Base-by-base conservation (phyloP, 805 yeast species). In the Komagataella populi region DNA sequence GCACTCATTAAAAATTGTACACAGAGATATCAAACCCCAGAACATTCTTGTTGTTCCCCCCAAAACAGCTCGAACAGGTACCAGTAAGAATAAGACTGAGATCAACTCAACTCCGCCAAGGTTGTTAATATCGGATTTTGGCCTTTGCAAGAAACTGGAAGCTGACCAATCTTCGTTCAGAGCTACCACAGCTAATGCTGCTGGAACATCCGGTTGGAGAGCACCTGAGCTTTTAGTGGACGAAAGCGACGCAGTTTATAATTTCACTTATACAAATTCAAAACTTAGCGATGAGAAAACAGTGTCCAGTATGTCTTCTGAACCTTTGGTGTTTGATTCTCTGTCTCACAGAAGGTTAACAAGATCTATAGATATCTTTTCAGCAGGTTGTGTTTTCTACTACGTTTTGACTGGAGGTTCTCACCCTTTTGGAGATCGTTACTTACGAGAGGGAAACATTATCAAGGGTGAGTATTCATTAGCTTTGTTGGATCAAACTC, bases 191-290 rank as follows among this genome's bases (percentile, higher is more conserved):
- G 89, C 87, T 39, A 83, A 88, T 59, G 95, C 95, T 17, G 96
- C 97, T 0, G 99, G 99, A 1, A 93, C 99, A 0, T 79, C 93
- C 3, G 99, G 99, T 3, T 93, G 99, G 99, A 77, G 97, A 58
- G 98, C 99, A 0, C 99, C 99, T 0, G 99, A 93, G 60, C 65
- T 87, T 39, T 66, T 87, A 44, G 63, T 76, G 22, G 77, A 73
- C 46, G 72, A 64, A 20, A 50, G 57, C 8, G 64, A 68, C 24
- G 51, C 58, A 3, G 67, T 47, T 24, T 6, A 6, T 14, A 45
- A 23, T 45, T 17, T 45, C 10, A 8, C 39, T 46, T 44, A 18
- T 20, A 17, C 17, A 23, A 47, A 48, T 23, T 10, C 18, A 48
- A 8, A 30, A 14, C 39, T 30, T 30, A 22, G n/a, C 2, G 45